A percentile compares a stretch with the other conserved stretches of the same genome.
Evolutionary conservation across 495 filamentous ascomycete species (phyloP).

Genomic region (Neurospora intermedia): DNA sequence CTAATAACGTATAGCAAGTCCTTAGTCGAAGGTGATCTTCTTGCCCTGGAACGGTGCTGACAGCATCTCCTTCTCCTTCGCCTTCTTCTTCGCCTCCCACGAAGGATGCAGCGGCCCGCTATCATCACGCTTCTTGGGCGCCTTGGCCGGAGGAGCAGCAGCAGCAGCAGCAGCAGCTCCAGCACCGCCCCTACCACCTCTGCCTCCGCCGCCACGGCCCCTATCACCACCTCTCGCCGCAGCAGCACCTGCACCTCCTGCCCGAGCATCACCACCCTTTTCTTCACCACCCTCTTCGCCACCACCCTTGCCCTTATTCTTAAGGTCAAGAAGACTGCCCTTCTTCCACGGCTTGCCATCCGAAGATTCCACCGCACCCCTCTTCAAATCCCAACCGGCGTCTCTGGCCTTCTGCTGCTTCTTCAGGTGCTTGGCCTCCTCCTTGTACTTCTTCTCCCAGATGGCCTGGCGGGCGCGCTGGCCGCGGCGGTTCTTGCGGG

Average conservation of each 20-base stretch:
- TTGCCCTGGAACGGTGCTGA: conserved; percentile 65
- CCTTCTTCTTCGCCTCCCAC: conserved; percentile 82
- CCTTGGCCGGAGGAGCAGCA: conserved; percentile 20
- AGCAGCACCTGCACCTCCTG: conserved; percentile 1
- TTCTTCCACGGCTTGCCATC: conserved; percentile 36
- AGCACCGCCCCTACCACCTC: conserved; percentile 5
- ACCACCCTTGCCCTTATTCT: neutral
- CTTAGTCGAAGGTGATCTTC: conserved; percentile 82
- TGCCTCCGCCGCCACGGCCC: conserved; percentile 6
- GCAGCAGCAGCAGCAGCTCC: neutral
- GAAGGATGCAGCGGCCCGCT: conserved; percentile 70
- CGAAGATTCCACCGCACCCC: conserved; percentile 30
- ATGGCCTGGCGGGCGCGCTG: conserved; percentile 77
- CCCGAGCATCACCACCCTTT: neutral
- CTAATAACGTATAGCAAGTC: neutral
- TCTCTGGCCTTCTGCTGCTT: conserved; percentile 21
- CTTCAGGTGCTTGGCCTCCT: conserved; percentile 25
- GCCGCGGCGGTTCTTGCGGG: conserved; percentile 73
- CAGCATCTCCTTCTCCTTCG: conserved; percentile 56
- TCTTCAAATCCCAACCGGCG: conserved; percentile 43
- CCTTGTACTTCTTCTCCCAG: conserved; percentile 81
- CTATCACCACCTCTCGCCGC: conserved; percentile 5
- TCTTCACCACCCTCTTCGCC: conserved; percentile 3
- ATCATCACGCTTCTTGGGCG: conserved; percentile 44
- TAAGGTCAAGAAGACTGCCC: conserved; percentile 19